A percentile compares a stretch with the other conserved stretches of the same genome.
Evolutionary conservation across 1,284 basidiomycete genomes (phyloP).

Genomic region (Leccinum proliferum): DNA sequence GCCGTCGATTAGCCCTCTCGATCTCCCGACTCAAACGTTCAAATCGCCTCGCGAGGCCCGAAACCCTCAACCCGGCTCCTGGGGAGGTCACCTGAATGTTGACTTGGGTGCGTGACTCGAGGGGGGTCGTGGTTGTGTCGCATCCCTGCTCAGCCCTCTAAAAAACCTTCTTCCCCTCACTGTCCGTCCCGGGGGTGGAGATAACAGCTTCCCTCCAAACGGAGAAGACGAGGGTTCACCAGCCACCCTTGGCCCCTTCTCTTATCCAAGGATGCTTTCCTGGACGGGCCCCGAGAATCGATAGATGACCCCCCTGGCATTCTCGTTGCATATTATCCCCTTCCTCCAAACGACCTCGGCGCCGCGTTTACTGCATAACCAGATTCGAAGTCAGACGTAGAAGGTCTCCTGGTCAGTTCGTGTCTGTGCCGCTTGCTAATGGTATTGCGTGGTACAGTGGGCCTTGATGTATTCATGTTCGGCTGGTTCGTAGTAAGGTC

Average conservation of each 20-base stretch:
- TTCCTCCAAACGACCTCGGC: constrained; percentile 40
- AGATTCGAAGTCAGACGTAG: constrained; percentile 81
- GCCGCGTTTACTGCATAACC: constrained; percentile 88
- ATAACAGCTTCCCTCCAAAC: constrained; percentile 29
- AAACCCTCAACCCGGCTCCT: constrained; percentile 58
- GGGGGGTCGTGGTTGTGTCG: constrained; percentile 39
- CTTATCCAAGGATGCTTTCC: constrained; percentile 70
- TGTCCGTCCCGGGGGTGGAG: constrained; percentile 25
- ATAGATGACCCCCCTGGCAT: constrained; percentile 38
- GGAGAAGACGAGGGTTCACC: constrained; percentile 40
- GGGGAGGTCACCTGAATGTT: constrained; percentile 47
- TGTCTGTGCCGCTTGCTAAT: constrained; percentile 45
- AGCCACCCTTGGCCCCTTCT: constrained; percentile 32
- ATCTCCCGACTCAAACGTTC: constrained; percentile 66
- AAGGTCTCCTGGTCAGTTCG: constrained; percentile 46
- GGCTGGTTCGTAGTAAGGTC: constrained; percentile 31
- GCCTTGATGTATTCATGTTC: constrained; percentile 21
- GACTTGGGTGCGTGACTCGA: constrained; percentile 38
- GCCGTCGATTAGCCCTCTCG: constrained; percentile 64
- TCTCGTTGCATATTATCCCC: constrained; percentile 47
- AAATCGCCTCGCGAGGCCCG: constrained; percentile 72
- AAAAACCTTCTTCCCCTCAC: constrained; percentile 39
- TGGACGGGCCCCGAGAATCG: constrained; percentile 58
- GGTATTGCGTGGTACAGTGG: constrained; percentile 31
- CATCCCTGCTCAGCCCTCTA: constrained; percentile 43